Evolutionary conservation across 768 basidiomycete genomes (phyloP), one percentile per base, ranked within the genome.

Genomic region (Mycena crocata): DNA sequence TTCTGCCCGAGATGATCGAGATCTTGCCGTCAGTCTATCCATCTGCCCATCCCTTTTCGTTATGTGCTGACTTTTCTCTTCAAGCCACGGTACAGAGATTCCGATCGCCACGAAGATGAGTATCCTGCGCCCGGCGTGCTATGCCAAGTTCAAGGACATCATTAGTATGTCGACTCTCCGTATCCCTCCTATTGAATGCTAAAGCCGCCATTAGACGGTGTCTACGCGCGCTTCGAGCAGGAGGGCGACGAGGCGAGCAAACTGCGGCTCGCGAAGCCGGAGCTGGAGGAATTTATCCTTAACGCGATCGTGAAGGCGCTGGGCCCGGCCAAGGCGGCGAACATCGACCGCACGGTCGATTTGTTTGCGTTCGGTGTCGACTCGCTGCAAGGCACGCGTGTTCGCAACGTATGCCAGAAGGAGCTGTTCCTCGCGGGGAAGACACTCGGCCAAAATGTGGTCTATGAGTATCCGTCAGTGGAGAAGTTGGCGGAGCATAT

Each of bases 61-160:
- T 30, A 31, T 21, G 42, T 21, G 21, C 17, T 5, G 15, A 24
- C 21, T 51, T 8, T 26, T 28, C 12, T 19, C 31, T 31, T 31
- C 9, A 37, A 74, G 76, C 13, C 74, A 78, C 63, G 83, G 76
- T 3, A 86, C 85, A 0, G 69, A 77, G n/a, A 80, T 89, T 30
- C 87, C 86, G 0, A 72, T 81, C 64, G 84, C 87, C 3, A 84
- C 85, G 62, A 88, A 88, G 73, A 81, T 85, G 64, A 82, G 79
- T 37, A 84, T 87, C 54, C 69, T 88, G 12, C 75, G 87, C 37
- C 80, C 83, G 0, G 81, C 81, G 28, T 85, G 83, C 45, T 89
- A 89, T 74, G 81, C 80, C 46, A 80, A 82, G 57, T 87, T 87
- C 71, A 83, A 83, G 58, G 73, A 77, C 32, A 50, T 81, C 56